Evolutionary conservation across 2,329 filamentous ascomycete species (phyloP), one percentile per base, ranked within the genome.

Genomic region (Paecilomyces fulvus): DNA sequence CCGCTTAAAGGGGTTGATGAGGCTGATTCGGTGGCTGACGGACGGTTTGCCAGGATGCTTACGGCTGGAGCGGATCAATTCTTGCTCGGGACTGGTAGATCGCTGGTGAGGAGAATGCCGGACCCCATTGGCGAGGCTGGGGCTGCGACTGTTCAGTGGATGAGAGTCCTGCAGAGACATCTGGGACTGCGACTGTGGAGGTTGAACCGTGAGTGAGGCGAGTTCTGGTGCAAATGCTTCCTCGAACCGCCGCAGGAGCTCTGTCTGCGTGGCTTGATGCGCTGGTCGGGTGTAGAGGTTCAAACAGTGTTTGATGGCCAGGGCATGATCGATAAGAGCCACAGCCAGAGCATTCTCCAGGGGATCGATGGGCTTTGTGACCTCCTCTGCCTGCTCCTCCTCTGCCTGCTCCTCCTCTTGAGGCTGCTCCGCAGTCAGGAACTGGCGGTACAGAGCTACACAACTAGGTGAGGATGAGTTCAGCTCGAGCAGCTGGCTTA

Each of bases 321-420:
- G 82, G 2, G 90, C 90, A 71, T 97, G 92, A 66, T 97, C 94
- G 48, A 95, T 82, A 30, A 97, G 80, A 0, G 90, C 89, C 70
- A 92, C 88, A 66, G 87, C 88, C 61, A 97, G 84, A 1, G 91
- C 89, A 52, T 83, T 89, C 61, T 95, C 87, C 64, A 91, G 80
- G 1, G 77, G 76, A 61, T 80, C 79, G 25, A 76, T 65, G 10
- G 70, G 69, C 30, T 70, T 69, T 0, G 82, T 77, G 21, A 77
- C 74, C 3, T 84, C 69, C 59, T 83, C 76, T 28, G 25, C 25
- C 21, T 78, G 70, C 50, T 80, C 76, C 2, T 74, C 70, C 25
- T 78, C 77, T 1, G 78, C 77, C 21, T 75, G 72, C 31, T 79
- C 75, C 3, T 76, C 75, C 20, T 74, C 70, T 37, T 71, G 64